Evolutionary conservation across 2,329 filamentous ascomycete species (phyloP).

Genomic region (Aurifilum marmelostoma): DNA sequence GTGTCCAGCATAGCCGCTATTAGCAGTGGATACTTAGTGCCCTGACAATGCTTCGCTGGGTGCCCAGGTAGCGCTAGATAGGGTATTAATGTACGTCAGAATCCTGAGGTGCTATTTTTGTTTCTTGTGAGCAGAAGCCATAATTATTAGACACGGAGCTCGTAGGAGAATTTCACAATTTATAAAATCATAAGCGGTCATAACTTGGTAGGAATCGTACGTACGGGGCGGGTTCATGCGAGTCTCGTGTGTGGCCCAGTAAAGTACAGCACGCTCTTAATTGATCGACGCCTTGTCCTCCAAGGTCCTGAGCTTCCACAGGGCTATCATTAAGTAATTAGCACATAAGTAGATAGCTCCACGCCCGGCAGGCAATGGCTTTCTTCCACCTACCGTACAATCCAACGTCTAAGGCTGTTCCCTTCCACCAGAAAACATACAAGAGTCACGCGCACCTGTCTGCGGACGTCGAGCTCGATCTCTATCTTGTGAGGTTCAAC

Average conservation of each 20-base stretch:
- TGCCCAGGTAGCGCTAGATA: constrained; percentile 10
- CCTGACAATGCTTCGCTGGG: not conserved
- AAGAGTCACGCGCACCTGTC: not conserved
- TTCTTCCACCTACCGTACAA: not conserved
- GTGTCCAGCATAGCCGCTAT: constrained; percentile 5
- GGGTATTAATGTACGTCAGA: constrained; percentile 19
- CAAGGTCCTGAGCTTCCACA: not conserved
- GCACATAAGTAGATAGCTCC: constrained; percentile 3
- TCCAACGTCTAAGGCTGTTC: too few relatives aligned
- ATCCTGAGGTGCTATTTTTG: constrained; percentile 22
- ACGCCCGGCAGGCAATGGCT: constrained; percentile 13
- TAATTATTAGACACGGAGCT: not conserved
- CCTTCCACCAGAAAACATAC: not conserved
- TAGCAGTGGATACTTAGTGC: constrained; percentile 4
- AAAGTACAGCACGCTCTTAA: not conserved
- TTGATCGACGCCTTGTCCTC: not conserved
- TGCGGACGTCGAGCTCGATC: not conserved
- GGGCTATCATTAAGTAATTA: not conserved
- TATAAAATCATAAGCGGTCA: not conserved
- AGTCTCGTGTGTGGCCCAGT: not conserved
- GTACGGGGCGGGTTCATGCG: not conserved
- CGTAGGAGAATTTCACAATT: not conserved
- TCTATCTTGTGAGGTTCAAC: not conserved
- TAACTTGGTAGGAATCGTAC: not conserved
- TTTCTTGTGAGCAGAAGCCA: not conserved